Base-by-base conservation (phyloP, 1,139 yeast genomes). In the Pichia sp. region DNA sequence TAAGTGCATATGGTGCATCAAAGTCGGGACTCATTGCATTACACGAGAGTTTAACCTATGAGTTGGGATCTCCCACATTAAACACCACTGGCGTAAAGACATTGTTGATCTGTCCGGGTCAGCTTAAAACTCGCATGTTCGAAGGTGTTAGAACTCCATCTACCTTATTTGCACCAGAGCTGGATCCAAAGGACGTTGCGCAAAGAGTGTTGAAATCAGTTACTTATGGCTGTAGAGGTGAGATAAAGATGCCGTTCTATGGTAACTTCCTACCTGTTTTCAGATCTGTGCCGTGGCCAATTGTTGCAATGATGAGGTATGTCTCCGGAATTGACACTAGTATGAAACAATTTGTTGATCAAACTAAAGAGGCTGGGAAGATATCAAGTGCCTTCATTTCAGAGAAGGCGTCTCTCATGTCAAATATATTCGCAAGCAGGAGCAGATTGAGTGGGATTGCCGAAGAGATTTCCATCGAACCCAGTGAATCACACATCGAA, bases 1-100 rank as follows among this genome's bases (percentile, higher is more conserved):
- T 85, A 38, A 73, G 83, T 27, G 84, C 84, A 0, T 88, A 88
- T 51, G 95, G 96, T 0, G 95, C 96, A 0, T 74, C 94, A 8
- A 88, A 88, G 56, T 80, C 94, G 0, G 96, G 94, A 0, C 58
- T 85, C 22, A 71, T 88, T 35, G 87, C 93, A 0, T 61, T 87
- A 31, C 96, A 88, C 54, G 94, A 85, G 52, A 77, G 91, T 1
- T 62, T 88, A 27, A 76, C 86, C 0, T 74, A 75, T 46, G 94
- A 84, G 53, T 55, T 85, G 26, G 78, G 78, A 0, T 64, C 72
- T 1, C 78, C 78, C 0, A 59, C 69, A 5, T 46, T 66, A 27
- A 62, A 59, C 37, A 56, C 60, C 1, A 59, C 61, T 6, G 84
- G 85, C 2, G 71, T 29, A 16, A 78, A 77, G 48, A 81, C 94